A percentile compares a stretch with the other conserved stretches of the same genome.
These are phyloP conservation scores for Neurospora sp. DNA, from an alignment of 495 filamentous ascomycete genomes.

Conservation along the genomic window DNA sequence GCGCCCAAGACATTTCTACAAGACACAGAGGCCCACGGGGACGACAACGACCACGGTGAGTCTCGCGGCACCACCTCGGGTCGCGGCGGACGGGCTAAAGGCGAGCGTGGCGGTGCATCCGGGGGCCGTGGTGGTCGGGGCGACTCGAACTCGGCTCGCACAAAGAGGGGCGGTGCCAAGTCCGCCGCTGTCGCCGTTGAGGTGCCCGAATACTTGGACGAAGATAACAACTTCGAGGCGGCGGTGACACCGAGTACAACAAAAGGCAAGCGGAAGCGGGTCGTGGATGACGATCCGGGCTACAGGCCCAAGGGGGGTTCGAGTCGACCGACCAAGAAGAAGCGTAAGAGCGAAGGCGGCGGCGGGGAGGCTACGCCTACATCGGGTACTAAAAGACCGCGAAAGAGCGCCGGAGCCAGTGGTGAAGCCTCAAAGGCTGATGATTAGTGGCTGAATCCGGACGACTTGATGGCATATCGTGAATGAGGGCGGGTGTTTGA, in stretches of 20 bases:
- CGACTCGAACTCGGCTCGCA: slow-evolving; percentile 6
- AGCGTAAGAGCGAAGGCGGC: slow-evolving; percentile 41
- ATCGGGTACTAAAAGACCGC: slow-evolving; percentile 9
- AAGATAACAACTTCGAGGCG: slow-evolving; percentile 29
- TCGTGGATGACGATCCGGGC: slow-evolving; percentile 55
- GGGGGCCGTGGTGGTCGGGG: not conserved
- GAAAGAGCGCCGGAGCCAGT: slow-evolving; percentile 20
- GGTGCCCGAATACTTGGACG: slow-evolving; percentile 24
- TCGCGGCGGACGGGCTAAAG: slow-evolving; percentile 9
- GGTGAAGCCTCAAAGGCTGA: slow-evolving; percentile 1
- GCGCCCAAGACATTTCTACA: slow-evolving; percentile 78
- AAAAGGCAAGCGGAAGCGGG: slow-evolving; percentile 41
- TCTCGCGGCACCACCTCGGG: slow-evolving; percentile 16
- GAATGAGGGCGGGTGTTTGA: not conserved
- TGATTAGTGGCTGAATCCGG: not conserved
- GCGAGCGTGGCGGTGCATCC: slow-evolving; percentile 9
- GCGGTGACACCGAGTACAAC: slow-evolving; percentile 35
- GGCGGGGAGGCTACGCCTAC: slow-evolving; percentile 17
- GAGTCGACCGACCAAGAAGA: slow-evolving; percentile 54
- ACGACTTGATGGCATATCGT: not conserved
- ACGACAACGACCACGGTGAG: slow-evolving; percentile 26
- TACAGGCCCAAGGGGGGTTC: slow-evolving; percentile 59
- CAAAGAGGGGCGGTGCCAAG: slow-evolving; percentile 17
- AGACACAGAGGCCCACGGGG: slow-evolving; percentile 55
- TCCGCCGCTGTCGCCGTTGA: slow-evolving; percentile 17